Percentiles rank a stretch among this genome's conserved stretches.
Evolutionary conservation across 345 rosid species (phyloP).

Genomic region (Arabis hirsuta): DNA sequence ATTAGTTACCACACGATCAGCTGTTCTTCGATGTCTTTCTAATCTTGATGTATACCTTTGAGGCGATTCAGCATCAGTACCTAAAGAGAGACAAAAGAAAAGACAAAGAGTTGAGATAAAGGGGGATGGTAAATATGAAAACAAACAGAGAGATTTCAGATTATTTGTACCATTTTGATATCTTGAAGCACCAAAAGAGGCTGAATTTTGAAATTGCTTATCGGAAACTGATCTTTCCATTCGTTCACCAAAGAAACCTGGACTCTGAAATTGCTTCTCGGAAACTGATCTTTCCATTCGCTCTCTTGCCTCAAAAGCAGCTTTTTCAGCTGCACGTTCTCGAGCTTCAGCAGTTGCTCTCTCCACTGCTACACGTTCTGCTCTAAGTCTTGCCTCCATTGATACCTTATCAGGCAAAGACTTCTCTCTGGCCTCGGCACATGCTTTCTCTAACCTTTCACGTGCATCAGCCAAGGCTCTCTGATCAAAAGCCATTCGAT

Average conservation of each 20-base stretch:
- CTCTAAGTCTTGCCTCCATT: conserved; percentile 68
- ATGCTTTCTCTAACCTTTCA: conserved; percentile 91
- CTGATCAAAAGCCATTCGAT: conserved; percentile 90
- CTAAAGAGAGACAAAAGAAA: conserved; percentile 45
- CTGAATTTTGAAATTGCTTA: conserved; percentile 53
- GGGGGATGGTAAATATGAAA: background rate
- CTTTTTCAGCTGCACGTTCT: conserved; percentile 82
- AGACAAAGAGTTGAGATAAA: background rate
- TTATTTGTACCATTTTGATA: conserved; percentile 53
- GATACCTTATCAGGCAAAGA: conserved; percentile 59
- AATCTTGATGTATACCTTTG: conserved; percentile 93
- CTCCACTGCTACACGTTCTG: conserved; percentile 93
- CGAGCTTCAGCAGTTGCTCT: conserved; percentile 95
- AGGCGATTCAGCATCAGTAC: conserved; percentile 84
- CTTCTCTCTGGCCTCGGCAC: conserved; percentile 87
- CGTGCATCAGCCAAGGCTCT: conserved; percentile 86
- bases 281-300: conserved; percentile 68
- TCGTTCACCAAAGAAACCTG: conserved; percentile 45
- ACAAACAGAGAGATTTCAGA: background rate
- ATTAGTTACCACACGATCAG: conserved; percentile 84
- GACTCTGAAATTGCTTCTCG: conserved; percentile 59
- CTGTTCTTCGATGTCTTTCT: conserved; percentile 88
- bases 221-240: conserved; percentile 56
- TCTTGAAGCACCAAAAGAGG: conserved; percentile 56
- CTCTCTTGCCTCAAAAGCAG: conserved; percentile 71